Conservation (phyloP, 139 green algal species). For the Penium margaritaceum region DNA sequence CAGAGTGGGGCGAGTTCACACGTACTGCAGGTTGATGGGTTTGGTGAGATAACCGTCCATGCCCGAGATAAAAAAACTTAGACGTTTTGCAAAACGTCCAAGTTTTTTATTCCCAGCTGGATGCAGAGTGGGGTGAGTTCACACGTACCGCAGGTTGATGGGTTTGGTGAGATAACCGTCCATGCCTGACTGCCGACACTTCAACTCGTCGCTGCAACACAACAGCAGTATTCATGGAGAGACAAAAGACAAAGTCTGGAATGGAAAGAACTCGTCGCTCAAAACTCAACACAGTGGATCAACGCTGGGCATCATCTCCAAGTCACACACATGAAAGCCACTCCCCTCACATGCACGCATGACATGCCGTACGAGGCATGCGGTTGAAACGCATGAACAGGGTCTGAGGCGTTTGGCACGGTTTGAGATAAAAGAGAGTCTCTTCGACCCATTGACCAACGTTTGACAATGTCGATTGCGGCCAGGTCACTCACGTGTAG, state of each 20-base stretch:
- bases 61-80: too few relatives aligned
- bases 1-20: too few relatives aligned
- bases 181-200: constrained; percentile 59
- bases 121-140: too few relatives aligned
- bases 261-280: background rate
- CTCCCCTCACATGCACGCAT: background rate
- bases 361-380: background rate
- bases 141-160: constrained; percentile 31
- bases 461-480: too few relatives aligned
- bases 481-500: too few relatives aligned
- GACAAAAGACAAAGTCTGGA: background rate
- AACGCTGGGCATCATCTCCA: background rate
- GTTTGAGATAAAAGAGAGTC: too few relatives aligned
- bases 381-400: too few relatives aligned
- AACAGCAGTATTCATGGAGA: background rate
- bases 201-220: constrained; percentile 59
- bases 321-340: background rate
- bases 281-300: background rate
- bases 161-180: constrained; percentile 47
- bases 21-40: constrained; percentile 37
- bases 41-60: constrained; percentile 47
- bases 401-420: too few relatives aligned
- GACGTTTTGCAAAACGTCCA: too few relatives aligned
- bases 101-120: too few relatives aligned
- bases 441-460: too few relatives aligned